Conservation (phyloP, 2,329 filamentous ascomycete species). For the Fusarium albosuccineum region DNA sequence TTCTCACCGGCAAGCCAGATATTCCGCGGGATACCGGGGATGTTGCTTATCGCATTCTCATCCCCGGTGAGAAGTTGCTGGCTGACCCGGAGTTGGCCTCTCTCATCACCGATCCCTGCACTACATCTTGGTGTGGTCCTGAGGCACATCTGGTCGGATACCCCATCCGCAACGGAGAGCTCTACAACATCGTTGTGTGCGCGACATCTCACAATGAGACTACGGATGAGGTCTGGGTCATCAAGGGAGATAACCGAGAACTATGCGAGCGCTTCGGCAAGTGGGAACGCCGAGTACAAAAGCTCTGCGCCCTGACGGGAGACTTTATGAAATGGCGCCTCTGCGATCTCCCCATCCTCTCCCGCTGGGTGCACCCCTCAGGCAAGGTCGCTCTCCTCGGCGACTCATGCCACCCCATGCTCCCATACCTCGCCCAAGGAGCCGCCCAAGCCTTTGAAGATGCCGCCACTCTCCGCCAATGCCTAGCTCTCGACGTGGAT, state of each 20-base stretch:
- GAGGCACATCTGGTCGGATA: conserved; percentile 72
- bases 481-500: not conserved
- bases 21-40: conserved; percentile 70
- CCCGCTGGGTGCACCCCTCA: conserved; percentile 55
- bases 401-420: conserved; percentile 57
- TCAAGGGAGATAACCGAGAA: conserved; percentile 51
- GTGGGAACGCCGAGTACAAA: conserved; percentile 54
- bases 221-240: conserved; percentile 38
- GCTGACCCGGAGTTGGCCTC: conserved; percentile 62
- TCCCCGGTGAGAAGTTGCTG: conserved; percentile 62
- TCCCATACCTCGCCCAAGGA: conserved; percentile 61
- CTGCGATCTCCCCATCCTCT: conserved; percentile 56
- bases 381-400: conserved; percentile 50
- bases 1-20: conserved; percentile 59
- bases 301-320: conserved; percentile 51
- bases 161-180: conserved; percentile 66
- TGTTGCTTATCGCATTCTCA: conserved; percentile 72
- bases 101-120: conserved; percentile 64
- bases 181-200: conserved; percentile 73
- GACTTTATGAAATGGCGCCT: conserved; percentile 63
- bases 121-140: conserved; percentile 73
- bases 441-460: conserved; percentile 58
- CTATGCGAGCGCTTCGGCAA: conserved; percentile 50
- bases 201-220: not conserved
- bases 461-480: conserved; percentile 45